Percentiles rank a stretch among this genome's conserved stretches.
phyloP scores from a whole-genome alignment of 192 early-diverging fungal species.

The Kickxella alabastrina region DNA sequence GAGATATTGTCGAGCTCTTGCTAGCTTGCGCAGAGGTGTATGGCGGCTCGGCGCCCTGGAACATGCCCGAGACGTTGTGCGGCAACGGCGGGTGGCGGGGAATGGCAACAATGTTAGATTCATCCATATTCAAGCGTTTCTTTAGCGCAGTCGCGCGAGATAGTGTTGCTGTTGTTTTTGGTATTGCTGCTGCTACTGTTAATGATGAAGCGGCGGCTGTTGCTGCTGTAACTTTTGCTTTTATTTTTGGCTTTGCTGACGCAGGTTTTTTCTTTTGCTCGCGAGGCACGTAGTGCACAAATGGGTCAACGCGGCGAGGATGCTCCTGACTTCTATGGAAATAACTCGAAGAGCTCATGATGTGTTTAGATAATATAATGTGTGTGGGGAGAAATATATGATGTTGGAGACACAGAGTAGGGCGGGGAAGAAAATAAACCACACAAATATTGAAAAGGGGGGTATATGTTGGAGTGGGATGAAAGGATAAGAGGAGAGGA shows the following conservation, averaged over 20 bases:
- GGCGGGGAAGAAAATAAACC: too few species aligned
- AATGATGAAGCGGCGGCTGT: slow-evolving; percentile 1
- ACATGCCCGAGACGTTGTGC: slow-evolving; percentile 34
- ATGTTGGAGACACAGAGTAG: too few species aligned
- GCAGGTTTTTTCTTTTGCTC: background rate
- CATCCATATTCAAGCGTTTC: slow-evolving; percentile 5
- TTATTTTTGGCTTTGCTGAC: background rate
- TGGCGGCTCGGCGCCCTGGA: slow-evolving; percentile 30
- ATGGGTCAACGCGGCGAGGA: slow-evolving; percentile 5
- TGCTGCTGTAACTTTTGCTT: background rate
- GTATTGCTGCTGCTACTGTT: background rate
- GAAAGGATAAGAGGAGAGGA: too few species aligned
- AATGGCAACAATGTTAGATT: slow-evolving; percentile 40
- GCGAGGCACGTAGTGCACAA: slow-evolving; percentile 8
- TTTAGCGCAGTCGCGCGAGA: background rate
- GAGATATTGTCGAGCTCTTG: slow-evolving; percentile 16
- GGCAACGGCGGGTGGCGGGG: slow-evolving; percentile 45
- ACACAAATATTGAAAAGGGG: too few species aligned
- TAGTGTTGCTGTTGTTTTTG: background rate
- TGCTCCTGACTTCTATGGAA: slow-evolving; percentile 11
- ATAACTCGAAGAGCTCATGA: slow-evolving; percentile 4
- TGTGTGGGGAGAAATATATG: too few species aligned
- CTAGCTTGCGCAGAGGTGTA: slow-evolving; percentile 10
- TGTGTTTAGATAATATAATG: background rate
- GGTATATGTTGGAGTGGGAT: too few species aligned